These are phyloP conservation scores for Boletus reticulatus DNA, from an alignment of 768 basidiomycete genomes.

Conservation along the genomic window DNA sequence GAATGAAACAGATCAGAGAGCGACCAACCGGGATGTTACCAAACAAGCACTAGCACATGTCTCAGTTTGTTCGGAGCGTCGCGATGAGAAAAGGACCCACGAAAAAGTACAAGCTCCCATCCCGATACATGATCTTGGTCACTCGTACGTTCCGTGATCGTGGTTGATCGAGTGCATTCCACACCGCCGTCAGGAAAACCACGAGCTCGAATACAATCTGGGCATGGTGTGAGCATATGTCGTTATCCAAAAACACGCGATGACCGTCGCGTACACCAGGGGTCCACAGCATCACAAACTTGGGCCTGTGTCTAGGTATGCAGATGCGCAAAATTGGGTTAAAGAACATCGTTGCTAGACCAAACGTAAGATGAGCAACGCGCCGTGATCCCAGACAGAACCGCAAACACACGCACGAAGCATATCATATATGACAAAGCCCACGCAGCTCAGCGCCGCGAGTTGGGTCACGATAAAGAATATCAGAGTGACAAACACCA, in stretches of 20 bases:
- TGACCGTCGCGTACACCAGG: constrained; percentile 23
- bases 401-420: constrained; percentile 22
- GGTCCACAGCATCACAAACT: constrained; percentile 25
- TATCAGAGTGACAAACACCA: constrained; percentile 30
- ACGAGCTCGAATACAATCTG: constrained; percentile 32
- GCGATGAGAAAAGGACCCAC: constrained; percentile 12
- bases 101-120: constrained; percentile 28
- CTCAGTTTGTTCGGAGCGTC: neutral
- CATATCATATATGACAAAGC: constrained; percentile 26
- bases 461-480: constrained; percentile 33
- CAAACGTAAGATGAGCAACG: neutral
- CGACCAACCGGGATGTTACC: constrained; percentile 10
- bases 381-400: neutral
- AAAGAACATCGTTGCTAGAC: constrained; percentile 17
- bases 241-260: neutral
- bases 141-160: constrained; percentile 13
- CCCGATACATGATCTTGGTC: constrained; percentile 27
- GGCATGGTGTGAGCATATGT: neutral
- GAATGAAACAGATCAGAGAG: neutral
- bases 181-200: constrained; percentile 26
- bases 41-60: constrained; percentile 18
- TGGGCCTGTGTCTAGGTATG: constrained; percentile 16
- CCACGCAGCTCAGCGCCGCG: constrained; percentile 17
- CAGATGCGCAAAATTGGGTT: constrained; percentile 19
- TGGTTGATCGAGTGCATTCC: constrained; percentile 32